phyloP scores from a whole-genome alignment of 2,329 filamentous ascomycete genomes.

The Phyllosticta citriasiana region DNA sequence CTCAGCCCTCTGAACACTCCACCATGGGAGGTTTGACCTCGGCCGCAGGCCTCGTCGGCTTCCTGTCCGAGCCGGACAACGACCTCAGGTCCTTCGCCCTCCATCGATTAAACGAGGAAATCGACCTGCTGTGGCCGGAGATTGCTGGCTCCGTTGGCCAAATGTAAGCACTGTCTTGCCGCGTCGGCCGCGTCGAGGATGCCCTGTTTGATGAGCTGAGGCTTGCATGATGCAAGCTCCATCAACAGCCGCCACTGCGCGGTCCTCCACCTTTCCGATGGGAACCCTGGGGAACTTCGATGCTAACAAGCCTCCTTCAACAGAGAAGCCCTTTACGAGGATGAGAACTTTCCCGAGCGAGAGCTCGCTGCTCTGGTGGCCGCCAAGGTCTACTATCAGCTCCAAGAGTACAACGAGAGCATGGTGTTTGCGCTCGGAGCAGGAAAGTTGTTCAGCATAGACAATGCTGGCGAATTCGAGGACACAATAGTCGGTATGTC shows the following conservation, averaged over 20 bases:
- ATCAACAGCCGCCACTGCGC: conserved; percentile 12
- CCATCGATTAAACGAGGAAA: conserved; percentile 89
- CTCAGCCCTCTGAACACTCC: conserved; percentile 3
- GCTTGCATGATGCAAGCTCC: not conserved
- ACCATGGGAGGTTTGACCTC: conserved; percentile 87
- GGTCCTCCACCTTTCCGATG: conserved; percentile 4
- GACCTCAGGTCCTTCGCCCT: conserved; percentile 92
- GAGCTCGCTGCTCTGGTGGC: conserved; percentile 89
- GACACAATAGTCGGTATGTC: conserved; percentile 83
- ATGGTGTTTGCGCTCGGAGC: conserved; percentile 96
- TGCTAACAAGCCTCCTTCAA: conserved; percentile 13
- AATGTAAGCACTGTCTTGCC: conserved; percentile 55
- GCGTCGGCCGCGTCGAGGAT: not conserved
- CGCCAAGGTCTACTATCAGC: conserved; percentile 97
- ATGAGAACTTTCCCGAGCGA: conserved; percentile 86
- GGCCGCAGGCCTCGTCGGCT: conserved; percentile 88
- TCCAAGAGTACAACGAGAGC: conserved; percentile 98
- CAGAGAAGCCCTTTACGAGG: conserved; percentile 95
- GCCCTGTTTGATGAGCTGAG: conserved; percentile 1
- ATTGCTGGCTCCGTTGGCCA: conserved; percentile 85
- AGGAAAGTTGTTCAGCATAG: conserved; percentile 88
- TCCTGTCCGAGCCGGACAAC: conserved; percentile 86
- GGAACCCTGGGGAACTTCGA: conserved; percentile 1
- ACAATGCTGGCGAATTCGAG: conserved; percentile 87
- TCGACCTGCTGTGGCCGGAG: conserved; percentile 96